Evolutionary conservation across 192 early-diverging fungal genomes (phyloP).

Genomic region (Obelidium mucronatum): DNA sequence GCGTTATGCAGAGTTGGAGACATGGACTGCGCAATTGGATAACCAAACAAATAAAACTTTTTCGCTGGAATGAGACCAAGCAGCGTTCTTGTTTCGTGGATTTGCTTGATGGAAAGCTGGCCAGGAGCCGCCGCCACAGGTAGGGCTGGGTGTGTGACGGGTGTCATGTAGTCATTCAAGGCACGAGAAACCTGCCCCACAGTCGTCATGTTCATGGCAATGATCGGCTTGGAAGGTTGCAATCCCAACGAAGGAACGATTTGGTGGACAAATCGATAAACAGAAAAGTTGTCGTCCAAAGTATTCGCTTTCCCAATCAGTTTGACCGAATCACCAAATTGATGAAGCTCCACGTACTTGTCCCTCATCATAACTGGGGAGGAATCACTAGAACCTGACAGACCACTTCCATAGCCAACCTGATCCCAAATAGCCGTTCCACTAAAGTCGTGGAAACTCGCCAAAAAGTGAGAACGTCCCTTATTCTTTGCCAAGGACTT

Average conservation of each 20-base stretch:
- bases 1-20: slow-evolving; percentile 95
- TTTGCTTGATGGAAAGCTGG: slow-evolving; percentile 84
- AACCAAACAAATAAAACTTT: slow-evolving; percentile 87
- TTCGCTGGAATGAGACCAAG: slow-evolving; percentile 73
- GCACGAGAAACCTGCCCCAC: slow-evolving; percentile 90
- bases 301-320: slow-evolving; percentile 82
- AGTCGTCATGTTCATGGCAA: slow-evolving; percentile 94
- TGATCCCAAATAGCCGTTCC: slow-evolving; percentile 70
- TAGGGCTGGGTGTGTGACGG: slow-evolving; percentile 88
- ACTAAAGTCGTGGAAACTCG: slow-evolving; percentile 87
- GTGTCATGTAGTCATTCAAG: slow-evolving; percentile 89
- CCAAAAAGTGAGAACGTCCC: slow-evolving; percentile 74
- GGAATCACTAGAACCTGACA: slow-evolving; percentile 15
- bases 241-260: slow-evolving; percentile 49
- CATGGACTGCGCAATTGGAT: slow-evolving; percentile 88
- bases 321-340: slow-evolving; percentile 86
- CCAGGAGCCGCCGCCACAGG: slow-evolving; percentile 89
- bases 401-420: slow-evolving; percentile 28
- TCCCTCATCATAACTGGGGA: slow-evolving; percentile 45
- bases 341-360: slow-evolving; percentile 59
- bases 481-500: slow-evolving; percentile 59
- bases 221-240: slow-evolving; percentile 69
- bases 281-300: slow-evolving; percentile 83
- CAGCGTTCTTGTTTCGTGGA: slow-evolving; percentile 72
- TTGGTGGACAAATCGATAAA: slow-evolving; percentile 71